phyloP scores from a whole-genome alignment of 169 alveolate species.

The Plasmodium knowlesi region DNA sequence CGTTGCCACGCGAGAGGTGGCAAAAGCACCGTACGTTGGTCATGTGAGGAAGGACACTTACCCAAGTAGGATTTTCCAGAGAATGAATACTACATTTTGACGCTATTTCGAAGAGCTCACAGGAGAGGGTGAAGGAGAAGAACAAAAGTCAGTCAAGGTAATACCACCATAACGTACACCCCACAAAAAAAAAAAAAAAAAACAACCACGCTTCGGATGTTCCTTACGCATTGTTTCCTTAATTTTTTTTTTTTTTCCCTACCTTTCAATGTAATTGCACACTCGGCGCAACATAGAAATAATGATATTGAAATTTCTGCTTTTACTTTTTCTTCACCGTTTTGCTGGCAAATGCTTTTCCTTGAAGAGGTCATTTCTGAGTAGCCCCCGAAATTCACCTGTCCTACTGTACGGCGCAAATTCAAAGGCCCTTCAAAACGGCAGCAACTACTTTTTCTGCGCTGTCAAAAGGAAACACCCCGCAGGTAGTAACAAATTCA shows the following conservation, averaged over 20 bases:
- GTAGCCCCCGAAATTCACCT: not conserved
- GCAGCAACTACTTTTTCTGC: slow-evolving; percentile 8
- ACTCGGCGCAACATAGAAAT: not conserved
- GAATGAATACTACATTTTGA: not conserved
- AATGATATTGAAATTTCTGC: slow-evolving; percentile 18
- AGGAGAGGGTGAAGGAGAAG: not conserved
- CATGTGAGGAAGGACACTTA: not conserved
- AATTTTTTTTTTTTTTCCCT: not conserved
- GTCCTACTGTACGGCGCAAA: not conserved
- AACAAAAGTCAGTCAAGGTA: not conserved
- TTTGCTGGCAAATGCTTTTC: not conserved
- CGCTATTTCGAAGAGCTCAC: not conserved
- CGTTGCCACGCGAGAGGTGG: not conserved
- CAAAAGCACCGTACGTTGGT: not conserved
- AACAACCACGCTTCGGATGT: not conserved
- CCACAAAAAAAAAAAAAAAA: no score
- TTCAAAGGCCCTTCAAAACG: not conserved
- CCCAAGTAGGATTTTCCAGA: not conserved
- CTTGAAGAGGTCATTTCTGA: not conserved
- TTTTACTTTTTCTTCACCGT: slow-evolving; percentile 10
- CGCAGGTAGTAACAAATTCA: slow-evolving; percentile 4
- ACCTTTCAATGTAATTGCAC: not conserved
- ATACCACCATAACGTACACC: not conserved
- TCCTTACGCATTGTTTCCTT: not conserved
- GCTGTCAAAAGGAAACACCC: slow-evolving; percentile 4